Base-by-base conservation (phyloP, 768 basidiomycete species). In the Xanthoconium purpureum region DNA sequence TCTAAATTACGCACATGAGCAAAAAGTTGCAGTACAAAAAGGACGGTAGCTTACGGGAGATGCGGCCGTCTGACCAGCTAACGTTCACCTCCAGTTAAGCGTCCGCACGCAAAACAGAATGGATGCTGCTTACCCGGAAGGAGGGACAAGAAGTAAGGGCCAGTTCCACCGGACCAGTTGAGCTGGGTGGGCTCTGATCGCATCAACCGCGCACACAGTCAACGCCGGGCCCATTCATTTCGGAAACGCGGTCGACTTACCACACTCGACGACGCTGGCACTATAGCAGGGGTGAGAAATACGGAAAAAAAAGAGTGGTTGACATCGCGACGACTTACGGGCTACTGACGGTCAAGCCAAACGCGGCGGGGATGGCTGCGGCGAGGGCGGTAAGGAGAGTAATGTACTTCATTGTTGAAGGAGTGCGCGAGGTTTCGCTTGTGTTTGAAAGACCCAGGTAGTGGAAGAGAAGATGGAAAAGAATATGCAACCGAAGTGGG, bases 331-430 rank as follows among this genome's bases (percentile, higher is more conserved):
- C 39, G 24, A 79, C 87, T 59, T 66, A 89, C 88, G 87, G 83
- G 2, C 87, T 86, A 70, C 89, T 83, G 65, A 90, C 73, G n/a
- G 77, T 83, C 65, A 86, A 63, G 48, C 60, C 80, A 59, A 74
- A 50, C 48, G 62, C 79, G 69, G 70, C 77, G 40, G 74, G 69
- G 12, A 69, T 47, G 18, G 63, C 47, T 47, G 70, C 66, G 32
- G 69, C 58, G 44, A 77, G 53, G 38, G 72, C 69, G 30, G 68
- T 45, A 39, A 65, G 43, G 55, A 74, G 47, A 24, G 69, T 55
- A 48, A 73, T 49, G 44, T 66, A 64, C 62, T 75, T 78, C 77
- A 79, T 79, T 47, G 55, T 68, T 43, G 52, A 71, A 58, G 8
- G 69, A 60, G 58, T 17, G 62, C 20, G 59, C 56, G 60, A 63